These are phyloP conservation scores for Podaxis pistillaris DNA, from an alignment of 768 basidiomycete species.

Conservation along the genomic window DNA sequence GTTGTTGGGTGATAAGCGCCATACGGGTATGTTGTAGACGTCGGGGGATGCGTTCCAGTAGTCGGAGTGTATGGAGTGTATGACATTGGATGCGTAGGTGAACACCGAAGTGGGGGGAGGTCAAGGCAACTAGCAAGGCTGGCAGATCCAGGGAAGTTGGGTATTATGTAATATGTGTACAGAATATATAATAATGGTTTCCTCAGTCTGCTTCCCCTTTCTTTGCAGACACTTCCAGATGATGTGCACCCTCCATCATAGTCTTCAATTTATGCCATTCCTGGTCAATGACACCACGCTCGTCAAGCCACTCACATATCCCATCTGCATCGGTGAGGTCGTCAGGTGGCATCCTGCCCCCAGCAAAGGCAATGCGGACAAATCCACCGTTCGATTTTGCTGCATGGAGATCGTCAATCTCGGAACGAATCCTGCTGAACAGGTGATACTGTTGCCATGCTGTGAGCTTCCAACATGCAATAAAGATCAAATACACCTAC, in stretches of 20 bases:
- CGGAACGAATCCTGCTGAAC: slow-evolving; percentile 54
- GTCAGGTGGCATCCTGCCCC: slow-evolving; percentile 57
- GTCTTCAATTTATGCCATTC: slow-evolving; percentile 71
- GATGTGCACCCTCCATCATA: slow-evolving; percentile 73
- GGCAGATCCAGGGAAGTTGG: neutral
- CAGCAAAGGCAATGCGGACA: slow-evolving; percentile 56
- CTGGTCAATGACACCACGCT: slow-evolving; percentile 59
- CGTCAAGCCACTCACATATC: slow-evolving; percentile 81
- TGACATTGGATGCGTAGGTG: slow-evolving; percentile 16
- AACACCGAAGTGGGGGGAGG: neutral
- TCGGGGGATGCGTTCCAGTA: slow-evolving; percentile 42
- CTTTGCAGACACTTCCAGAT: slow-evolving; percentile 52
- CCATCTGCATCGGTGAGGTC: slow-evolving; percentile 72
- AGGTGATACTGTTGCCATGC: slow-evolving; percentile 52
- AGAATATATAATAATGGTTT: neutral
- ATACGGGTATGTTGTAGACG: slow-evolving; percentile 61
- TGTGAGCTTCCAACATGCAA: slow-evolving; percentile 15
- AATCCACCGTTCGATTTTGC: slow-evolving; percentile 40
- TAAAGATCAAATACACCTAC: slow-evolving; percentile 36
- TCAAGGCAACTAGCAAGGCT: neutral
- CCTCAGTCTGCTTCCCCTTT: slow-evolving; percentile 42
- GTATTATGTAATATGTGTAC: slow-evolving; percentile 11
- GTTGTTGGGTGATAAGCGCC: slow-evolving; percentile 56
- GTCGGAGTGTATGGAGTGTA: slow-evolving; percentile 28
- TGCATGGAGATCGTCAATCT: slow-evolving; percentile 55